Evolutionary conservation across 345 rosid genomes (phyloP).

Genomic region (Kernera saxatilis): DNA sequence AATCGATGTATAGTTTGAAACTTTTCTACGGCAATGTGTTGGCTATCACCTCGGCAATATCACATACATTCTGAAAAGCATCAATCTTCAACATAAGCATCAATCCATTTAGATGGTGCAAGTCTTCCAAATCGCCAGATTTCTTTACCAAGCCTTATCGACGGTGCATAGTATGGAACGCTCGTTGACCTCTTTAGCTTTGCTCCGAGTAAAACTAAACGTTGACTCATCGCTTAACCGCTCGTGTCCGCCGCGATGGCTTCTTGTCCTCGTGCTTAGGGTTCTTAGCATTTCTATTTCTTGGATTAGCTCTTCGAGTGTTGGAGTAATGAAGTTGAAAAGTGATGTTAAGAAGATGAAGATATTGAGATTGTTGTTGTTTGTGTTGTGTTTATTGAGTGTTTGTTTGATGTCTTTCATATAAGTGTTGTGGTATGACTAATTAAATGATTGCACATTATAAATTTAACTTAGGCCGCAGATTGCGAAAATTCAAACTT

Average conservation of each 20-base stretch:
- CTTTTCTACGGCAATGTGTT: too few species aligned
- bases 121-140: not conserved
- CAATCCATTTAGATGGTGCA: not conserved
- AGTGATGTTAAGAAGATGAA: not conserved
- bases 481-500: too few species aligned
- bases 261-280: conserved; percentile 38
- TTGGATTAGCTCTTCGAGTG: not conserved
- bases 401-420: not conserved
- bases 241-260: conserved; percentile 29
- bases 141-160: not conserved
- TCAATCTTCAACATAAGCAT: too few species aligned
- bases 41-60: too few species aligned
- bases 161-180: conserved; percentile 4
- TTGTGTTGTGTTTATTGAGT: not conserved
- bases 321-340: not conserved
- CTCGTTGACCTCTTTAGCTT: conserved; percentile 10
- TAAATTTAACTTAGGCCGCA: too few species aligned
- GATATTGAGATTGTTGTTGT: not conserved
- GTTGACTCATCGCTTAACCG: conserved; percentile 30
- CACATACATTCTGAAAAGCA: too few species aligned
- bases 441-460: too few species aligned
- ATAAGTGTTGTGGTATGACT: not conserved
- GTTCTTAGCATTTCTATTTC: conserved; percentile 32
- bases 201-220: not conserved
- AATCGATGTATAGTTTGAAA: too few species aligned